These are phyloP conservation scores for Talaromyces sp. DNA, from an alignment of 2,329 filamentous ascomycete genomes.

Conservation along the genomic window DNA sequence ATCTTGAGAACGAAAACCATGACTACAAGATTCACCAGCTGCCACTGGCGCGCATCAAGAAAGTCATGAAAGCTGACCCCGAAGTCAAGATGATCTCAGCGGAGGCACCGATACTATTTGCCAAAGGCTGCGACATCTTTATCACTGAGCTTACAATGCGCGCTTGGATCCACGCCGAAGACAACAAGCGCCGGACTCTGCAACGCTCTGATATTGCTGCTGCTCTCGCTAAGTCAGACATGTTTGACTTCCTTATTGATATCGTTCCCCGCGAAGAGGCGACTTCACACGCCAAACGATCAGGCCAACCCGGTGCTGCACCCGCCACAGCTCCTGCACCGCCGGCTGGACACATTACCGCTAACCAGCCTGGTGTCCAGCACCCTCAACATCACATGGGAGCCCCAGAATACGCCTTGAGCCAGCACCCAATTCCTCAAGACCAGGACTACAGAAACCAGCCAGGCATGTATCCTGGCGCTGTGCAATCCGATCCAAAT, in stretches of 20 bases:
- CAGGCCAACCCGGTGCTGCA: constrained; percentile 47
- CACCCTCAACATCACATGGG: constrained; percentile 52
- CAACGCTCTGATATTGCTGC: constrained; percentile 96
- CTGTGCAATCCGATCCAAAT: constrained; percentile 67
- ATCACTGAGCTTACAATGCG: constrained; percentile 99
- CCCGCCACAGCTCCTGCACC: constrained; percentile 24
- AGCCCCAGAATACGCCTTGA: constrained; percentile 52
- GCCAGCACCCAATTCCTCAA: constrained; percentile 56
- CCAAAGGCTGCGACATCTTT: constrained; percentile 98
- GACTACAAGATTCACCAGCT: constrained; percentile 98
- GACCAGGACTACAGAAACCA: constrained; percentile 77
- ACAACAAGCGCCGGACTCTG: constrained; percentile 93
- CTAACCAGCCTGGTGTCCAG: constrained; percentile 43
- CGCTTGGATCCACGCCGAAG: constrained; percentile 98
- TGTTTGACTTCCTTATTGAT: constrained; percentile 99
- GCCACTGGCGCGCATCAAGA: constrained; percentile 96
- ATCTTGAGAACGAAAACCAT: constrained; percentile 89
- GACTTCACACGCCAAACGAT: constrained; percentile 73
- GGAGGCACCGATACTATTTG: constrained; percentile 94
- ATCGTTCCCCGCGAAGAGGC: constrained; percentile 96
- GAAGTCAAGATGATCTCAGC: constrained; percentile 99
- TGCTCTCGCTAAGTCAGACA: constrained; percentile 92
- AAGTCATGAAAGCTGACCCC: constrained; percentile 99
- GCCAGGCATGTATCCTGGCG: constrained; percentile 73
- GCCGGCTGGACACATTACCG: constrained; percentile 32